Percentiles rank a stretch among this genome's conserved stretches.
Conservation (phyloP, 2,329 filamentous ascomycete genomes). For the Alternaria gansuensis region DNA sequence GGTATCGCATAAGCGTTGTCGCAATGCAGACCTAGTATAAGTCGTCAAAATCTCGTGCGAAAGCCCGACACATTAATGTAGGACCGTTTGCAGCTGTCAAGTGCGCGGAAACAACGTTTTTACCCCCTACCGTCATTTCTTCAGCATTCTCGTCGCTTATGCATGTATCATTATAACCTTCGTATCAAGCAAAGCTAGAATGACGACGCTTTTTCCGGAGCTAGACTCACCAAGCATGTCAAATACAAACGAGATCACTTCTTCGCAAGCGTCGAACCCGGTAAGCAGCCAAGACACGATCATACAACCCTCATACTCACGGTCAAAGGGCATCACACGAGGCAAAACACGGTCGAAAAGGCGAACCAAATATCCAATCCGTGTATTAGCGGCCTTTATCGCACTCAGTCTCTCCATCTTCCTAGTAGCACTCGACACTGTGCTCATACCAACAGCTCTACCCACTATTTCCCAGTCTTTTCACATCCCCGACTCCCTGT, state of each 20-base stretch:
- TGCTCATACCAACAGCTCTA: conserved; percentile 71
- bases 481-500: conserved; percentile 70
- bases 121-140: background rate
- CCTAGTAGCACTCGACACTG: conserved; percentile 59
- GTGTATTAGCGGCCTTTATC: conserved; percentile 38
- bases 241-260: background rate
- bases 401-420: conserved; percentile 52
- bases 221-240: background rate
- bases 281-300: background rate
- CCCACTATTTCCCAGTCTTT: conserved; percentile 72
- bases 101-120: background rate
- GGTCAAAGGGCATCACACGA: background rate
- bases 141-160: background rate
- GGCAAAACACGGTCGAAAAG: background rate
- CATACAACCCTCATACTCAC: background rate
- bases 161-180: background rate
- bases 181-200: background rate
- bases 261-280: background rate
- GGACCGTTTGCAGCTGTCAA: background rate
- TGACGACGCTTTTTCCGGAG: background rate
- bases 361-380: background rate
- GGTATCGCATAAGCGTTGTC: background rate
- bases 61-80: background rate
- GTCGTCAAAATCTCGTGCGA: background rate
- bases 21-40: background rate